Evolutionary conservation across 441 rosid genomes (phyloP), one percentile per base, ranked within the genome.

Genomic region (Brassica hybrid): DNA sequence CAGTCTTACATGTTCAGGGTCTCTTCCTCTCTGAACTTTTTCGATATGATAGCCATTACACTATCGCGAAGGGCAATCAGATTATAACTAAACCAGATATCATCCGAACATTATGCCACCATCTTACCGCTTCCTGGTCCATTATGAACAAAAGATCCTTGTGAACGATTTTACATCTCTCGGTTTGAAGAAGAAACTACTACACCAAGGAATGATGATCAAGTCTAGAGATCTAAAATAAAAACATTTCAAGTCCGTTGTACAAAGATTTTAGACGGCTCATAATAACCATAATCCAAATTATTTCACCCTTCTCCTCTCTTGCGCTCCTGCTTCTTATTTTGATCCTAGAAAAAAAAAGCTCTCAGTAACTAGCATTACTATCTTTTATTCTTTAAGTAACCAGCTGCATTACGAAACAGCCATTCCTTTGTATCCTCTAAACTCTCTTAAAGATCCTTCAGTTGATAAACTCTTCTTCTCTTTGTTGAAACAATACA

Each of bases 401-500:
- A 45, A 45, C 27, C 27, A 57, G 23, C 18, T 25, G 27, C 34
- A 77, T 77, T 56, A 78, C 77, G 25, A 67, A 16, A 56, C 57
- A 73, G 74, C 69, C 45, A 60, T 60, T 12, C 25, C 73, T 23
- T 67, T 72, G 65, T 73, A 69, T 63, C 82, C 75, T 69, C 14
- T 56, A 8, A 74, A 69, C 7, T 38, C 78, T 36, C 78, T 68
- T 9, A 79, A 63, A 62, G 4, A 60, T 73, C 66, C 75, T 5
- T 68, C 8, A 9, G 4, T 52, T 52, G 56, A 45, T 32, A 36
- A 18, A 32, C 19, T 14, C 13, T 60, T 66, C 32, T 73, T 77
- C 59, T 32, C 81, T 57, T 82, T 75, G 67, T 72, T 19, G 68
- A 94, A 94, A 74, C 97, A 92, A 78, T 90, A 87, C 50, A 73